Evolutionary conservation across 1,284 basidiomycete species (phyloP).

Genomic region (Wallemia ichthyophaga): DNA sequence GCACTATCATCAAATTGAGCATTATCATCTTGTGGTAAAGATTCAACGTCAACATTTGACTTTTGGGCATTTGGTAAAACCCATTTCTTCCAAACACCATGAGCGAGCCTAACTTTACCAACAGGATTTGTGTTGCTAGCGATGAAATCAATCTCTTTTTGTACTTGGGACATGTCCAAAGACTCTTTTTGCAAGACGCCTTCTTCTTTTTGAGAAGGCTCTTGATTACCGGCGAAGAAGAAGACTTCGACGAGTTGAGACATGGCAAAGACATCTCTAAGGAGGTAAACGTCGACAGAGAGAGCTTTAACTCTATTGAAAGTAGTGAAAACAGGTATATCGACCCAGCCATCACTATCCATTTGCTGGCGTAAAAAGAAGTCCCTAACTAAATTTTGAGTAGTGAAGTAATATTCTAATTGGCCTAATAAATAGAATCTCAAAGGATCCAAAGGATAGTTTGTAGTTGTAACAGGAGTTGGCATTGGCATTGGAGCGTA

Average conservation of each 20-base stretch:
- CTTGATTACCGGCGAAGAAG: slow-evolving; percentile 16
- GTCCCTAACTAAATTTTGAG: slow-evolving; percentile 57
- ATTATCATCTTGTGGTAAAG: neutral
- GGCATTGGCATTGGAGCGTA: slow-evolving; percentile 20
- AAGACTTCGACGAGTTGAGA: slow-evolving; percentile 43
- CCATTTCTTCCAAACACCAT: slow-evolving; percentile 28
- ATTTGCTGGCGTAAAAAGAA: slow-evolving; percentile 57
- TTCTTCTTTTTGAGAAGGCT: slow-evolving; percentile 1
- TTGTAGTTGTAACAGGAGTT: slow-evolving; percentile 25
- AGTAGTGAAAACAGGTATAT: slow-evolving; percentile 42
- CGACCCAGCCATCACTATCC: slow-evolving; percentile 65
- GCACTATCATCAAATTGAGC: neutral
- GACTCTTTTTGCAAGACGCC: neutral
- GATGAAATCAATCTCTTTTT: neutral
- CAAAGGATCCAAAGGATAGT: slow-evolving; percentile 31
- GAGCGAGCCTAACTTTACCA: slow-evolving; percentile 30
- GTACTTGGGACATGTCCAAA: neutral
- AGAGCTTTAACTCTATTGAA: slow-evolving; percentile 54
- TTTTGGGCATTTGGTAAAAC: slow-evolving; percentile 34
- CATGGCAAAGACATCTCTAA: slow-evolving; percentile 35
- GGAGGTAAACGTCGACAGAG: slow-evolving; percentile 32
- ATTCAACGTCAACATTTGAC: slow-evolving; percentile 10
- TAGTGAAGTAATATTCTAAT: slow-evolving; percentile 61
- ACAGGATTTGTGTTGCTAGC: neutral
- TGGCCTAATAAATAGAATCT: slow-evolving; percentile 36